A percentile compares a stretch with the other conserved stretches of the same genome.
Conservation (phyloP, 2,329 filamentous ascomycete species). For the Ophiocordyceps camponoti-saundersi region DNA sequence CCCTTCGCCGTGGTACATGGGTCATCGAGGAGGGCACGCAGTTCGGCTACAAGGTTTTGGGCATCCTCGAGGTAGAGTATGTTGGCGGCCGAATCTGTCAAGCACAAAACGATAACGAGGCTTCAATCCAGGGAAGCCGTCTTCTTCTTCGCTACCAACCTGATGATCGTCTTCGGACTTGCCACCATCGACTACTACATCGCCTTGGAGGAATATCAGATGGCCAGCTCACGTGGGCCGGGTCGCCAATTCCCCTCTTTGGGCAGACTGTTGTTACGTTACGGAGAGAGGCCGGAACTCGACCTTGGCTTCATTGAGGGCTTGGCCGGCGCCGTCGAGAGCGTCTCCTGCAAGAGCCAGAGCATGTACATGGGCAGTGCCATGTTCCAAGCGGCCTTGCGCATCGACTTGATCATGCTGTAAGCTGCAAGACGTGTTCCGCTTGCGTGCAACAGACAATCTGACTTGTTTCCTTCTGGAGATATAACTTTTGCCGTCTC, state of each 20-base stretch:
- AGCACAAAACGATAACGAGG: neutral
- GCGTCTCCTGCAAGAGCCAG: slow-evolving; percentile 47
- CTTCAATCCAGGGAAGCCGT: slow-evolving; percentile 33
- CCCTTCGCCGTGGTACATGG: slow-evolving; percentile 53
- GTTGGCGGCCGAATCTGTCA: neutral
- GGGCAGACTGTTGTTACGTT: neutral
- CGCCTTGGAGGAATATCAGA: slow-evolving; percentile 29
- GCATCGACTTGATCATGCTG: slow-evolving; percentile 50
- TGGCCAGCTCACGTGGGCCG: neutral
- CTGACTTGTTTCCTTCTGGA: neutral
- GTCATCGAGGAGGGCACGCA: slow-evolving; percentile 53
- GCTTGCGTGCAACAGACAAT: neutral
- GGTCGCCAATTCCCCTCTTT: neutral
- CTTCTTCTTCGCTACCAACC: slow-evolving; percentile 57
- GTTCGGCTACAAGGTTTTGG: slow-evolving; percentile 43
- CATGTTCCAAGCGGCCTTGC: slow-evolving; percentile 48
- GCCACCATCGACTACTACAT: slow-evolving; percentile 53
- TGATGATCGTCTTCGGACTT: slow-evolving; percentile 51
- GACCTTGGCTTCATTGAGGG: neutral
- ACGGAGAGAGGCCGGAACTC: neutral
- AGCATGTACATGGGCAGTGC: slow-evolving; percentile 60
- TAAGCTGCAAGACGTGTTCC: slow-evolving; percentile 19
- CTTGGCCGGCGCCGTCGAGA: slow-evolving; percentile 31
- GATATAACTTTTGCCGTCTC: slow-evolving; percentile 42
- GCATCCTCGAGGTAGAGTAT: slow-evolving; percentile 47